Base-by-base conservation (phyloP, 257 asterid species). In the Linderniella brevidens region DNA sequence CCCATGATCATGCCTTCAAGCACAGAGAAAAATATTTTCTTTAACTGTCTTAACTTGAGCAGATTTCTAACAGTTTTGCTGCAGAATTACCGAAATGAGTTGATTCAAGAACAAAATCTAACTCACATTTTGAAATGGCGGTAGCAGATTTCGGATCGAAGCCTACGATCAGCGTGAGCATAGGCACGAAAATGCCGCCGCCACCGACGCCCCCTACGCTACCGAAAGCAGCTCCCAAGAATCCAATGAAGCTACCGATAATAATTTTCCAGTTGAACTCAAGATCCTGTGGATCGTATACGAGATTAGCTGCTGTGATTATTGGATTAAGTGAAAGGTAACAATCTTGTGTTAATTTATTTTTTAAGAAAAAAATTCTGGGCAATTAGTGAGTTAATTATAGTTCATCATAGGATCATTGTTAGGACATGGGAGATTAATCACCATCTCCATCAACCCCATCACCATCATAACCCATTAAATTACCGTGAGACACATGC, bases 171-270 rank as follows among this genome's bases (percentile, higher is more conserved):
- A 88, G 73, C 55, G 82, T 68, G 46, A 88, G 97, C 97, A 88
- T 88, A 12, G 97, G 97, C 36, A 88, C 95, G 3, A 78, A 88
- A 58, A 88, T 88, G 56, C 97, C 97, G 2, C 97, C 97, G 0
- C 97, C 97, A 0, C 97, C 97, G 52, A 88, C 95, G 42, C 97
- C 97, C 11, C 97, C 97, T 1, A 88, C 97, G 46, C 97, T 88
- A 49, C 97, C 97, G 58, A 88, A 83, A 47, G 97, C 90, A 37
- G 95, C 97, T 56, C 97, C 97, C 54, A 73, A 59, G 82, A 88
- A 88, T 72, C 93, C 97, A 72, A 88, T 62, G 17, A 84, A 57
- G 70, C 77, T 74, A 19, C 95, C 97, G 38, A 78, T 47, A 52
- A 88, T 41, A 17, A 78, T 68, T 66, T 72, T 13, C 95, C 95